Conservation (phyloP, 2,329 filamentous ascomycete genomes). For the Xylariales sp. region DNA sequence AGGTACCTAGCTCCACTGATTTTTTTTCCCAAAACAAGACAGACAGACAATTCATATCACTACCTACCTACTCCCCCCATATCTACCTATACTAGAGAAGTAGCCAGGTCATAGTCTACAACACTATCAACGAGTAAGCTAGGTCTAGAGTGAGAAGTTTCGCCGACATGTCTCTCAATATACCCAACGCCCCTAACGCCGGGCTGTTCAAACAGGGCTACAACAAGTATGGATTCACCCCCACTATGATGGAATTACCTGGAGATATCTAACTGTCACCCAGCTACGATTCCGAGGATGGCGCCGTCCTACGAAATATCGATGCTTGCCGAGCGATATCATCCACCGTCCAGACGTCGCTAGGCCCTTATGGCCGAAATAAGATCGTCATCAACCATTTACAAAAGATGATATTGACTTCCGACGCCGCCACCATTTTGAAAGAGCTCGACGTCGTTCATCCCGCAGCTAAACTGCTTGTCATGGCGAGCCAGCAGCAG, state of each 20-base stretch:
- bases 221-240: slow-evolving; percentile 77
- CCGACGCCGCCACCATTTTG: slow-evolving; percentile 96
- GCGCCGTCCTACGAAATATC: slow-evolving; percentile 97
- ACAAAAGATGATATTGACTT: slow-evolving; percentile 99
- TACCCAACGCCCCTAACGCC: slow-evolving; percentile 92
- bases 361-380: slow-evolving; percentile 97
- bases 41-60: slow-evolving; percentile 20
- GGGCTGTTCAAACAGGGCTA: slow-evolving; percentile 97
- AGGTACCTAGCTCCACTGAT: slow-evolving; percentile 36
- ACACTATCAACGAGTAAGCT: slow-evolving; percentile 2
- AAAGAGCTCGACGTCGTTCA: slow-evolving; percentile 98
- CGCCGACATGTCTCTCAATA: slow-evolving; percentile 86
- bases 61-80: slow-evolving; percentile 6
- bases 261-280: slow-evolving; percentile 49
- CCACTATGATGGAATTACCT: slow-evolving; percentile 39
- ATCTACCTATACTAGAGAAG: not conserved
- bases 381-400: slow-evolving; percentile 99
- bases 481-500: slow-evolving; percentile 99
- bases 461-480: slow-evolving; percentile 94
- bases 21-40: slow-evolving; percentile 38
- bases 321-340: slow-evolving; percentile 97
- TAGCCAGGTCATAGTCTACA: slow-evolving; percentile 9
- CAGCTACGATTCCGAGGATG: slow-evolving; percentile 99
- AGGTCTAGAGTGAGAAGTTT: not conserved
- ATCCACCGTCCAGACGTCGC: slow-evolving; percentile 94